These are phyloP conservation scores for Eleusine indica DNA, from an alignment of 176 grass and related monocot species.

Conservation along the genomic window DNA sequence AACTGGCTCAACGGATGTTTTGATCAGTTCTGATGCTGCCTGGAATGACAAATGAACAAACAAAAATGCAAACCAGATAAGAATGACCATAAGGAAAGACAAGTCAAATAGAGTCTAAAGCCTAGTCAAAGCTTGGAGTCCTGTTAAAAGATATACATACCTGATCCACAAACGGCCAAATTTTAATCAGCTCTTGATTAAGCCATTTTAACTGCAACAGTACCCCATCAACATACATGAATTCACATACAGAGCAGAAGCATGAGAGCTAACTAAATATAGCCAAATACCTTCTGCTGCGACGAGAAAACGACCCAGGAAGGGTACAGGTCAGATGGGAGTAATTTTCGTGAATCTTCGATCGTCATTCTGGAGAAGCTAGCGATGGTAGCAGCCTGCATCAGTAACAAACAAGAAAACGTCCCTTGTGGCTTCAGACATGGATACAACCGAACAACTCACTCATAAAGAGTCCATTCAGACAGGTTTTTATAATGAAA, in stretches of 20 bases:
- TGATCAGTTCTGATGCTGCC: conserved; percentile 95
- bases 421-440: background rate
- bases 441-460: background rate
- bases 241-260: conserved; percentile 8
- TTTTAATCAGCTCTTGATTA: conserved; percentile 84
- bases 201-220: conserved; percentile 93
- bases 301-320: conserved; percentile 97
- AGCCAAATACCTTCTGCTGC: conserved; percentile 72
- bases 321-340: conserved; percentile 71
- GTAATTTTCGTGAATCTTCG: conserved; percentile 83
- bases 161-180: conserved; percentile 88
- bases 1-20: conserved; percentile 76
- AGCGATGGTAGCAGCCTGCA: conserved; percentile 82
- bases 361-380: conserved; percentile 92
- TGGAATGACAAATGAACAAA: conserved; percentile 47
- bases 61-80: conserved; percentile 36
- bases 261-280: conserved; percentile 19
- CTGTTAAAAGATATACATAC: conserved; percentile 43
- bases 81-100: background rate
- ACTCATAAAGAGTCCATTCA: background rate
- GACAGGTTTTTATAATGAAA: background rate
- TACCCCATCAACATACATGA: conserved; percentile 29
- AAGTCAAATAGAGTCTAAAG: conserved; percentile 13
- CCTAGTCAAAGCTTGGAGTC: background rate
- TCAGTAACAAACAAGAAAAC: conserved; percentile 24